phyloP scores from a whole-genome alignment of 306 rosid species.

The Coriaria nepalensis region DNA sequence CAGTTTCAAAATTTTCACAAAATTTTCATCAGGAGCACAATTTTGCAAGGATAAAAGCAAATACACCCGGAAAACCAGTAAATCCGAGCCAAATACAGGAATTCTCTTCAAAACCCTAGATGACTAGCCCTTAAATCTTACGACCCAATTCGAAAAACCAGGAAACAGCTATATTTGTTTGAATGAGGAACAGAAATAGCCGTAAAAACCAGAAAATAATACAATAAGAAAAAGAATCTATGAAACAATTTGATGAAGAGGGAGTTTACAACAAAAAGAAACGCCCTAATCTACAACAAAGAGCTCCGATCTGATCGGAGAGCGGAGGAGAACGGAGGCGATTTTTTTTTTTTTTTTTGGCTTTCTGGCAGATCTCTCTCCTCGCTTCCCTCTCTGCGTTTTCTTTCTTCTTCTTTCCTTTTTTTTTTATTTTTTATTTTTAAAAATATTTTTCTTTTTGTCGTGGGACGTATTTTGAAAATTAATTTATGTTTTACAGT shows the following conservation, averaged over 20 bases:
- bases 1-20: slow-evolving; percentile 16
- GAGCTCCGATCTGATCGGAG: slow-evolving; percentile 54
- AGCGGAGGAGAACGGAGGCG: slow-evolving; percentile 25
- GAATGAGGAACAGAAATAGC: not conserved
- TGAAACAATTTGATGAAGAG: not conserved
- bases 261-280: not conserved
- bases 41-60: too few relatives aligned
- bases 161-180: not conserved
- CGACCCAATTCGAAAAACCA: not conserved
- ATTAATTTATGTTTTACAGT: too few relatives aligned
- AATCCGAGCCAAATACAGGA: not conserved
- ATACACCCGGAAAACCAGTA: too few relatives aligned
- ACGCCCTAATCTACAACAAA: slow-evolving; percentile 13
- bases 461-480: not conserved
- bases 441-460: too few relatives aligned
- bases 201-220: slow-evolving; percentile 5
- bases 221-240: not conserved
- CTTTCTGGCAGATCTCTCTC: slow-evolving; percentile 24
- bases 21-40: slow-evolving; percentile 13
- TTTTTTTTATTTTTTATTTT: slow-evolving; percentile 2
- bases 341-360: slow-evolving; percentile 5
- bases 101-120: slow-evolving; percentile 5
- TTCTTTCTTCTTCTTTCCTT: not conserved
- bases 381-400: slow-evolving; percentile 6
- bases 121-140: not conserved